Evolutionary conservation across 129 eudicot genomes (phyloP).

Genomic region (Logfia minima): DNA sequence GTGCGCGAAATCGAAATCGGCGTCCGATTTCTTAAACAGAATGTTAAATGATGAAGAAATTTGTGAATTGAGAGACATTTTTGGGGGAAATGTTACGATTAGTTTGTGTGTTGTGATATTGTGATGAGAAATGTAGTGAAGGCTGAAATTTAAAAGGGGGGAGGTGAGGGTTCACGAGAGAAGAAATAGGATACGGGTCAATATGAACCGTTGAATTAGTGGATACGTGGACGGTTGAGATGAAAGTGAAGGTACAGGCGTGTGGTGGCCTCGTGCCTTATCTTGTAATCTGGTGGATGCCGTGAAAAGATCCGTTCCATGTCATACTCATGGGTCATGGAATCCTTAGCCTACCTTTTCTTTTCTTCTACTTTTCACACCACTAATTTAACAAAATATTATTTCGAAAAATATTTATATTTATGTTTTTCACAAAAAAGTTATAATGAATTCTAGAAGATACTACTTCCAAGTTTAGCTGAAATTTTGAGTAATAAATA

Average conservation of each 20-base stretch:
- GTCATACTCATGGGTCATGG: constrained; percentile 33
- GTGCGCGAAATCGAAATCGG: constrained; percentile 14
- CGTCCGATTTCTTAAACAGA: constrained; percentile 10
- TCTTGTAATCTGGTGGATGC: constrained; percentile 36
- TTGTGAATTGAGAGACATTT: constrained; percentile 41
- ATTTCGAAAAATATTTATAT: neutral
- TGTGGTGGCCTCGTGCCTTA: constrained; percentile 81
- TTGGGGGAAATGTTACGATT: neutral
- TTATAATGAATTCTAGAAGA: too few species aligned
- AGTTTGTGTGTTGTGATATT: constrained; percentile 23
- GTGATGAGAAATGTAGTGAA: constrained; percentile 4
- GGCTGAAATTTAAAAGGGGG: constrained; percentile 31
- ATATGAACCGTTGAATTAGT: constrained; percentile 37
- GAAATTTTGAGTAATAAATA: too few species aligned
- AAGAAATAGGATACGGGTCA: constrained; percentile 26
- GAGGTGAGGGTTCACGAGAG: constrained; percentile 29
- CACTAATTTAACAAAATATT: neutral
- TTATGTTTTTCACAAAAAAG: neutral
- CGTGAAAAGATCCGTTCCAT: constrained; percentile 36
- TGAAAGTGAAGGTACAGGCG: constrained; percentile 47
- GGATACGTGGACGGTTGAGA: constrained; percentile 53
- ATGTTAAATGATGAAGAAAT: constrained; percentile 31
- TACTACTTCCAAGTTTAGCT: too few species aligned
- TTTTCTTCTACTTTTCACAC: constrained; percentile 30
- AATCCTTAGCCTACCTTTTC: constrained; percentile 11